A percentile compares a stretch with the other conserved stretches of the same genome.
These are phyloP conservation scores for Anthoceros angustus DNA, from an alignment of 225 moss, liverwort and hornwort species.

Conservation along the genomic window DNA sequence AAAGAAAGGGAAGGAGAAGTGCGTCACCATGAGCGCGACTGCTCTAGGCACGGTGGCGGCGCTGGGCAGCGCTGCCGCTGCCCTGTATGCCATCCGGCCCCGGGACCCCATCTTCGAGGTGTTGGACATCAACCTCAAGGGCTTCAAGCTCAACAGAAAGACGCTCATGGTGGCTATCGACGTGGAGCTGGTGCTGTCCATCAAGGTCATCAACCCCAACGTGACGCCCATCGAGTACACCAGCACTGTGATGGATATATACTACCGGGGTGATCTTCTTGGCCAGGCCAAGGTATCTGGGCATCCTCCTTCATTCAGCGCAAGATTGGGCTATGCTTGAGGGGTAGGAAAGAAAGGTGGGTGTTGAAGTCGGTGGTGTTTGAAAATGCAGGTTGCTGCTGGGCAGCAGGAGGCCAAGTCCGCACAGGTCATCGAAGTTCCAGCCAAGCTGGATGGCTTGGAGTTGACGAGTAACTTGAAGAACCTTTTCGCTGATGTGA, in stretches of 20 bases:
- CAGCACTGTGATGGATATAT: conserved; percentile 81
- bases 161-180: conserved; percentile 72
- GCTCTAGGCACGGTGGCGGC: conserved; percentile 25
- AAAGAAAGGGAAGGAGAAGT: conserved; percentile 3
- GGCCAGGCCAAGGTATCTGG: conserved; percentile 55
- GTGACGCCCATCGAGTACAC: conserved; percentile 76
- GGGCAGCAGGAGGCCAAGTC: conserved; percentile 53
- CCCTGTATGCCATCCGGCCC: conserved; percentile 46
- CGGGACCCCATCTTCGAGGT: conserved; percentile 76
- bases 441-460: conserved; percentile 74
- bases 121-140: conserved; percentile 41
- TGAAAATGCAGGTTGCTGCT: conserved; percentile 42
- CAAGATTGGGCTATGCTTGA: not conserved
- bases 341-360: conserved; percentile 5
- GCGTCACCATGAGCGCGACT: conserved; percentile 33
- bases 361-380: not conserved
- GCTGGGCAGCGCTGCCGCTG: conserved; percentile 36
- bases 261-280: conserved; percentile 52
- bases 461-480: conserved; percentile 67
- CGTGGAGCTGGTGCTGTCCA: conserved; percentile 48
- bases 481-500: conserved; percentile 80
- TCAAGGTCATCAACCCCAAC: conserved; percentile 74
- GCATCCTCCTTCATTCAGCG: not conserved
- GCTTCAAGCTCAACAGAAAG: conserved; percentile 52
- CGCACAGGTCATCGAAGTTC: conserved; percentile 49